These are phyloP conservation scores for Botrytis paeoniae DNA, from an alignment of 2,329 filamentous ascomycete species.

Conservation along the genomic window DNA sequence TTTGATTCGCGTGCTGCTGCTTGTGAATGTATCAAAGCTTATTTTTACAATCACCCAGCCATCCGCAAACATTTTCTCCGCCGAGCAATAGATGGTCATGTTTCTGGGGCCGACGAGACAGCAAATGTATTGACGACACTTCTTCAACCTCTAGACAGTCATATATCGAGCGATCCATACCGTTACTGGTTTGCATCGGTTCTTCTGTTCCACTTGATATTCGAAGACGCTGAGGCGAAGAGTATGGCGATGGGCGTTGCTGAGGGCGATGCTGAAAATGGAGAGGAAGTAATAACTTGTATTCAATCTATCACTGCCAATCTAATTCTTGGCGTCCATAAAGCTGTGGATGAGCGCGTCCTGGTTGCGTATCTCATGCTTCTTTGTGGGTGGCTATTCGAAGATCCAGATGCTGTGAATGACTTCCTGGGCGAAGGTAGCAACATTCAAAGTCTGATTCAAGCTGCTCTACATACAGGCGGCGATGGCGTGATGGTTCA, in stretches of 20 bases:
- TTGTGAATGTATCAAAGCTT: constrained; percentile 88
- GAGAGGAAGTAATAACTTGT: constrained; percentile 92
- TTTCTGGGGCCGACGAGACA: constrained; percentile 72
- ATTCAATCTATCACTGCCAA: constrained; percentile 87
- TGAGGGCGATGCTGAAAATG: constrained; percentile 83
- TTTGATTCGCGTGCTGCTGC: constrained; percentile 82
- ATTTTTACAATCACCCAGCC: constrained; percentile 76
- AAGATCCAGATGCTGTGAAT: constrained; percentile 86
- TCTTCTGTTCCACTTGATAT: constrained; percentile 80
- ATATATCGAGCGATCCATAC: constrained; percentile 74
- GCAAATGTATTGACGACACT: constrained; percentile 87
- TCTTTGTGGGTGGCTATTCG: constrained; percentile 84
- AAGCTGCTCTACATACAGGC: constrained; percentile 60
- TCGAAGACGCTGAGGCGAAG: constrained; percentile 78
- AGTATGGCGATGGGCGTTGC: constrained; percentile 74
- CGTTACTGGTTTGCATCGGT: constrained; percentile 86
- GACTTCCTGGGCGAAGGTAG: constrained; percentile 91
- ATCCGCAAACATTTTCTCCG: constrained; percentile 83
- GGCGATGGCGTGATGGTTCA: constrained; percentile 66
- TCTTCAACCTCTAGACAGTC: constrained; percentile 61
- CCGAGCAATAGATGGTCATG: constrained; percentile 84
- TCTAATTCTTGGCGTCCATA: constrained; percentile 74
- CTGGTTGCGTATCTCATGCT: constrained; percentile 86
- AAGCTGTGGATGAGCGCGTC: constrained; percentile 73
- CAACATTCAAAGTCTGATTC: constrained; percentile 82